Evolutionary conservation across 1,139 yeast genomes (phyloP), one percentile per base, ranked within the genome.

Genomic region (Geotrichum armillariae): DNA sequence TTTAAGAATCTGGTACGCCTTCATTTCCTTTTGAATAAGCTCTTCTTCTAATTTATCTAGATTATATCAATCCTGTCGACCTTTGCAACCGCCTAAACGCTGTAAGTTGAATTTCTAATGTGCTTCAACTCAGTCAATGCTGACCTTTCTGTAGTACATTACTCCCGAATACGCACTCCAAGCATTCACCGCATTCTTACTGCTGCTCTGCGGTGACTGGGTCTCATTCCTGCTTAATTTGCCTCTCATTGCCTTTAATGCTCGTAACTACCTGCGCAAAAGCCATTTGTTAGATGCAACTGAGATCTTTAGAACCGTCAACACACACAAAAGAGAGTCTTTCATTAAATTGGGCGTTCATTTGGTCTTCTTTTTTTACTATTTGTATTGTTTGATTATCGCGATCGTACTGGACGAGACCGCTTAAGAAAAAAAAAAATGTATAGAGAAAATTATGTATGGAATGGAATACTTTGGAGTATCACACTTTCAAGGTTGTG

Each of bases 121-220:
- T 27, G 27, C 18, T 16, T 14, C 42, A 16, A 31, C 27, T 41
- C 6, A 22, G 32, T 16, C 3, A 8, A 14, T 22, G n/a, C 4
- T 18, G 8, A 23, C 7, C 34, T 39, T 27, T 23, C 6, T 8
- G 3, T 12, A 42, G 39, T 81, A 85, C 74, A 83, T 88, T 61
- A 74, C 85, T 45, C 95, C 95, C 39, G 97, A 90, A 71, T 95
- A 95, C 31, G 83, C 76, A 3, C 72, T 86, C 54, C 96, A 90
- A 62, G 95, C 81, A 4, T 74, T 83, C 56, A 67, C 87, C 55
- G 74, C 94, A 5, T 53, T 76, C 1, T 69, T 86, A 61, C 82
- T 90, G 67, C 74, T 90, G 62, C 64, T 90, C 57, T 83, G 85
- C 58, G 96, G 96, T n/a, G 86, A 85, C 72, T 89, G 96, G 96